Evolutionary conservation across 2,329 filamentous ascomycete species (phyloP).

Genomic region (Piedraia hortae): DNA sequence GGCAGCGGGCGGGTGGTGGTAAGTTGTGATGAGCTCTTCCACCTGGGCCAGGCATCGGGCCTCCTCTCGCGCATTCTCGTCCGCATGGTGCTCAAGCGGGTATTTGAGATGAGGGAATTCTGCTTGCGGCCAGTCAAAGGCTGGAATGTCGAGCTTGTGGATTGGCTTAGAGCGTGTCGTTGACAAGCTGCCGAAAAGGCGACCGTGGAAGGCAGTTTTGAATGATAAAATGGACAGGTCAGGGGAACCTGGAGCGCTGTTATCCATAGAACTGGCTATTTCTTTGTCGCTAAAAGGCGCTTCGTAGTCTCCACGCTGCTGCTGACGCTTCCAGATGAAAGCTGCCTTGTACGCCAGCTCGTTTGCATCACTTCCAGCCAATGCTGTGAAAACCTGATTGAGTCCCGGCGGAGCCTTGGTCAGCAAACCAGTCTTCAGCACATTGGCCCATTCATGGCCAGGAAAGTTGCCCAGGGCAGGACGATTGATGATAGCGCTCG

Average conservation of each 20-base stretch:
- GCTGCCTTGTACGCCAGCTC: slow-evolving; percentile 87
- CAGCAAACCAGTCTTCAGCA: slow-evolving; percentile 56
- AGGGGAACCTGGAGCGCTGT: slow-evolving; percentile 51
- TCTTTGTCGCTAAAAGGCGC: slow-evolving; percentile 62
- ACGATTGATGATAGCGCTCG: slow-evolving; percentile 56
- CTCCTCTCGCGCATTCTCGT: slow-evolving; percentile 62
- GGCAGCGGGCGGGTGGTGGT: slow-evolving; percentile 53
- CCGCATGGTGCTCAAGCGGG: slow-evolving; percentile 50
- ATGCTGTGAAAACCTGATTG: slow-evolving; percentile 71
- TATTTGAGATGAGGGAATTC: slow-evolving; percentile 69
- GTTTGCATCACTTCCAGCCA: slow-evolving; percentile 76
- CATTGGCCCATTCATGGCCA: slow-evolving; percentile 52
- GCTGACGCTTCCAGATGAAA: slow-evolving; percentile 72
- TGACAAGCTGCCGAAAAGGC: slow-evolving; percentile 62
- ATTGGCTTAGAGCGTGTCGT: slow-evolving; percentile 82
- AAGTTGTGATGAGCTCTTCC: slow-evolving; percentile 53
- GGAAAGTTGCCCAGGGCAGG: slow-evolving; percentile 82
- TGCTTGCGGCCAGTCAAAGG: slow-evolving; percentile 84
- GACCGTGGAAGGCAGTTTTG: slow-evolving; percentile 69
- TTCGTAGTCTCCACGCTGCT: slow-evolving; percentile 48
- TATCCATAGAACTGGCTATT: slow-evolving; percentile 48
- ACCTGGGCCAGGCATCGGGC: slow-evolving; percentile 56
- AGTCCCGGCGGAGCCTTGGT: slow-evolving; percentile 59
- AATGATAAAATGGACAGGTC: slow-evolving; percentile 69
- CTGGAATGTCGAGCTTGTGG: slow-evolving; percentile 82